These are phyloP conservation scores for Lasiodiplodia theobromae DNA, from an alignment of 2,329 filamentous ascomycete genomes.

Conservation along the genomic window DNA sequence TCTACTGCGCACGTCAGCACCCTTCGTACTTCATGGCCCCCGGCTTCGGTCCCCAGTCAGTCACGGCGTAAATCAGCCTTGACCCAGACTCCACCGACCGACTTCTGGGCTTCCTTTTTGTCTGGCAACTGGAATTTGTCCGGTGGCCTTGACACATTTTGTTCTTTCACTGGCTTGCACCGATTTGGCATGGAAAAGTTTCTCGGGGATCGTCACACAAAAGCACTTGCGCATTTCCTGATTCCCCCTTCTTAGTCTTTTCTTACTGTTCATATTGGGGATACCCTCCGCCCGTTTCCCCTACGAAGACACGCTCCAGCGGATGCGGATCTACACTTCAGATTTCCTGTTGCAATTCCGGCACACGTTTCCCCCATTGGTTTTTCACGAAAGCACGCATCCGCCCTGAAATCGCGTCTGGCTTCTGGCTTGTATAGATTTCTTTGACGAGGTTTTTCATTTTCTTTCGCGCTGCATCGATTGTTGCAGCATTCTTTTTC, in stretches of 20 bases:
- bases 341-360: conserved; percentile 16
- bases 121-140: conserved; percentile 13
- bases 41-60: conserved; percentile 48
- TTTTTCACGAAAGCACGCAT: conserved; percentile 30
- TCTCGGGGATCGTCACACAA: conserved; percentile 26
- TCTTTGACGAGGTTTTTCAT: conserved; percentile 25
- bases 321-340: conserved; percentile 27
- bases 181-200: conserved; percentile 29
- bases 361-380: conserved; percentile 23
- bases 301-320: conserved; percentile 30
- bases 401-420: conserved; percentile 25
- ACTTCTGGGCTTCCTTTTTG: conserved; percentile 9
- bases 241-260: conserved; percentile 21
- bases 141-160: conserved; percentile 1
- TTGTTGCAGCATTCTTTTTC: conserved; percentile 16
- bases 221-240: conserved; percentile 28
- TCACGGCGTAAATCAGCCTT: conserved; percentile 38
- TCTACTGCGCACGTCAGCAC: conserved; percentile 47
- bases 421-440: conserved; percentile 29
- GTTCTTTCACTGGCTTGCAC: conserved; percentile 24
- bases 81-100: not conserved
- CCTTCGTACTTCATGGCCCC: conserved; percentile 49
- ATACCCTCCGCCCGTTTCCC: conserved; percentile 22
- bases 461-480: conserved; percentile 21
- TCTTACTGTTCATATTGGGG: conserved; percentile 28